Evolutionary conservation across 169 alveolate species (phyloP).

Genomic region (Babesia ovis): DNA sequence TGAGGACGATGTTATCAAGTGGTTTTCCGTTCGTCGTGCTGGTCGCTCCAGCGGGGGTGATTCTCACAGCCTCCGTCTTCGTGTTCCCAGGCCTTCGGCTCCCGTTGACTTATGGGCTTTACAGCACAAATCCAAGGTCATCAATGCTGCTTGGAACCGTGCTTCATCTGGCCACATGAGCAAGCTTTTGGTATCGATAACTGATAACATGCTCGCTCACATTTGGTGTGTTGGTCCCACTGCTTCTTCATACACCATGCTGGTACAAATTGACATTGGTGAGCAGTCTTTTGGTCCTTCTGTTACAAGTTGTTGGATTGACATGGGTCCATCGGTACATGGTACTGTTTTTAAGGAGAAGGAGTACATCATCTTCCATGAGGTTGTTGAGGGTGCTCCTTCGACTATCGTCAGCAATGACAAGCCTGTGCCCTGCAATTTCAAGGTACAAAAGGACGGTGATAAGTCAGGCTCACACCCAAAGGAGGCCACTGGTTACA

Average conservation of each 20-base stretch:
- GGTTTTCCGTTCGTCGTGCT: neutral
- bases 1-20: constrained; percentile 26
- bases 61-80: neutral
- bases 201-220: constrained; percentile 47
- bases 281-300: constrained; percentile 10
- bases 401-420: neutral
- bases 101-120: constrained; percentile 39
- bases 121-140: constrained; percentile 36
- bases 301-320: constrained; percentile 37
- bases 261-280: constrained; percentile 26
- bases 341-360: constrained; percentile 44
- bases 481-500: neutral
- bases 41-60: neutral
- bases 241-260: neutral
- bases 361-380: constrained; percentile 51
- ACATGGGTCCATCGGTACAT: neutral
- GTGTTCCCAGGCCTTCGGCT: neutral
- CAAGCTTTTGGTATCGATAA: constrained; percentile 49
- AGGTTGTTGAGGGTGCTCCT: neutral
- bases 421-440: neutral
- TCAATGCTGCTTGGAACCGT: constrained; percentile 49
- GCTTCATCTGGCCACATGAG: constrained; percentile 2
- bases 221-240: constrained; percentile 52
- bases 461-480: too few species aligned
- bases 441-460: neutral